Evolutionary conservation across 83 land plant genomes (phyloP), one percentile per base, ranked within the genome.

Genomic region (Thuja plicata): DNA sequence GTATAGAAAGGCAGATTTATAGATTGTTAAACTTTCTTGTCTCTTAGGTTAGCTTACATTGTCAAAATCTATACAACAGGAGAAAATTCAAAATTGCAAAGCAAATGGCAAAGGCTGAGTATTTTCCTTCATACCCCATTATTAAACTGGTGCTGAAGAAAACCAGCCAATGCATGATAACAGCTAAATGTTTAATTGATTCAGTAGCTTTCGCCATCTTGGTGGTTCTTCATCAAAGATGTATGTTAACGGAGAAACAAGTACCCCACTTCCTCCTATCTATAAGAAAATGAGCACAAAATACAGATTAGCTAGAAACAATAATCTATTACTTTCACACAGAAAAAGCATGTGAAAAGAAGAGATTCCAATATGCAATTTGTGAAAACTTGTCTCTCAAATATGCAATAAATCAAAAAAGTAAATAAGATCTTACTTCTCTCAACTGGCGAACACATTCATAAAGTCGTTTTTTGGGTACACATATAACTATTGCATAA

Each of bases 401-500:
- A 9, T 74, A 74, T 74, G 32, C 70, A 62, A 62, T 62, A 17
- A 62, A 74, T 74, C 17, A 32, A 35, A 46, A n/a, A 83, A n/a
- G 24, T 70, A 66, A 55, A 70, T 88, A 74, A 38, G n/a, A 66
- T 27, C 94, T 93, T 74, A 98, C 99, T 87, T 92, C 91, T 92
- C 99, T 93, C 81, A 97, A 88, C 85, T 96, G 95, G 80, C 92
- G 90, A 52, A 98, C 94, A 34, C 99, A 96, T 85, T 96, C 92
- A 93, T 98, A 98, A 41, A 98, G 95, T 8, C 90, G 91, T 79
- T 94, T 91, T 89, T 95, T 97, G 45, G 97, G 94, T 27, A 97
- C 97, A 90, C 98, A 96, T 13, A 98, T 93, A 34, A 92, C 92
- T 81, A 98, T 90, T 1, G 99, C 99, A 90, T 91, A 98, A 83